Conservation (phyloP, 1,284 basidiomycete genomes). For the Sphagnurus paluster region DNA sequence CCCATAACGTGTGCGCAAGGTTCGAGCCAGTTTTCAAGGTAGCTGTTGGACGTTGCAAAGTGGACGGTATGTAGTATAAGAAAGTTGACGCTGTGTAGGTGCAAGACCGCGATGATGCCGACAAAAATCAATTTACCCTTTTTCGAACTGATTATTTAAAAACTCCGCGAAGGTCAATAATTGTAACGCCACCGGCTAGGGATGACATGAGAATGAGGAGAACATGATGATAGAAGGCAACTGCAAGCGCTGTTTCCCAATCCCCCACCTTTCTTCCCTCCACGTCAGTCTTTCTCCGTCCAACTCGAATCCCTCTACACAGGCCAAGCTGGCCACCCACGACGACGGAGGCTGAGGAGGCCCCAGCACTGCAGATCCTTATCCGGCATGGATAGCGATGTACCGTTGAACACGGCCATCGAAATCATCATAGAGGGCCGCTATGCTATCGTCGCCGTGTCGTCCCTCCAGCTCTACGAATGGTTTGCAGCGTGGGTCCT, state of each 20-base stretch:
- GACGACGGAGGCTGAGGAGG: conserved; percentile 7
- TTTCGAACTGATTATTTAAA: conserved; percentile 1
- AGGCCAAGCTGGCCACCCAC: conserved; percentile 12
- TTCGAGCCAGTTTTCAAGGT: too few relatives aligned
- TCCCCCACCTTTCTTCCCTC: neutral
- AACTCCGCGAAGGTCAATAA: conserved; percentile 2
- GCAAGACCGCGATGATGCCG: too few relatives aligned
- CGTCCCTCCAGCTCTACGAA: conserved; percentile 26
- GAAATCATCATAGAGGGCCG: conserved; percentile 27
- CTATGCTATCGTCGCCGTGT: conserved; percentile 30
- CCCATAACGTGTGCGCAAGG: too few relatives aligned
- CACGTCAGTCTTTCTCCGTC: neutral
- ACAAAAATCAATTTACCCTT: conserved; percentile 13
- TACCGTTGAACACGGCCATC: conserved; percentile 13
- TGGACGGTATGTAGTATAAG: too few relatives aligned
- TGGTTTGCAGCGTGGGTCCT: conserved; percentile 26
- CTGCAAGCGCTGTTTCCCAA: conserved; percentile 1
- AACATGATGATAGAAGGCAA: conserved; percentile 7
- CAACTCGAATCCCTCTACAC: neutral
- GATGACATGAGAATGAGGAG: conserved; percentile 19
- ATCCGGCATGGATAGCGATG: conserved; percentile 11
- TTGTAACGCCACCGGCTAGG: conserved; percentile 4
- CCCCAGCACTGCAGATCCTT: conserved; percentile 3
- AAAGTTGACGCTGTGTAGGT: too few relatives aligned
- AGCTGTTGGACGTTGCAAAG: too few relatives aligned